These are phyloP conservation scores for Myxozyma geophila DNA, from an alignment of 805 yeast species.

Conservation along the genomic window DNA sequence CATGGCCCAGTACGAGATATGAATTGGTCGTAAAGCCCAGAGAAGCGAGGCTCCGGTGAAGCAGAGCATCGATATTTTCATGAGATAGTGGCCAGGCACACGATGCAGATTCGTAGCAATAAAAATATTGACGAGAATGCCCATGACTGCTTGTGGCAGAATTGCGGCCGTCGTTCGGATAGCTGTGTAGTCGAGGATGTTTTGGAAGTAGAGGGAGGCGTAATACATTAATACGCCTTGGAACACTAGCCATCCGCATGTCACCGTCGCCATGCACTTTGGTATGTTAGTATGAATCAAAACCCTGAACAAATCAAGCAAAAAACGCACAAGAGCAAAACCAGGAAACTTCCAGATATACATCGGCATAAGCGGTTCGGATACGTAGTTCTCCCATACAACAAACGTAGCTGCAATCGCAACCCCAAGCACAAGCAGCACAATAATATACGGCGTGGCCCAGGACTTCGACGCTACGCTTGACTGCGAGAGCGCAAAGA, in stretches of 20 bases:
- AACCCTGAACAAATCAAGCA: background rate
- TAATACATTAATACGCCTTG: slow-evolving; percentile 50
- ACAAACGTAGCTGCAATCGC: slow-evolving; percentile 46
- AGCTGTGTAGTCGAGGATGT: slow-evolving; percentile 46
- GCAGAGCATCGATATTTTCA: slow-evolving; percentile 47
- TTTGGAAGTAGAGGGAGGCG: slow-evolving; percentile 52
- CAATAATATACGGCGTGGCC: slow-evolving; percentile 55
- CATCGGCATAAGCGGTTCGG: slow-evolving; percentile 54
- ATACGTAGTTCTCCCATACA: slow-evolving; percentile 47
- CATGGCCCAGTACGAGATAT: slow-evolving; percentile 51
- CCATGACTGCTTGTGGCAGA: slow-evolving; percentile 52
- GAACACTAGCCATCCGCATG: slow-evolving; percentile 51
- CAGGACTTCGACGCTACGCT: slow-evolving; percentile 50
- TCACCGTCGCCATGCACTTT: slow-evolving; percentile 46
- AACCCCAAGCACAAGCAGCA: slow-evolving; percentile 50
- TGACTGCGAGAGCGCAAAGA: slow-evolving; percentile 53
- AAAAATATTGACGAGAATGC: slow-evolving; percentile 50
- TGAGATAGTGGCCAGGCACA: slow-evolving; percentile 50
- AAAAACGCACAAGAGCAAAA: slow-evolving; percentile 43
- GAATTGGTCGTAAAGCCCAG: slow-evolving; percentile 50
- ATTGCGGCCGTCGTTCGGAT: slow-evolving; percentile 53
- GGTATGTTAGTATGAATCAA: background rate
- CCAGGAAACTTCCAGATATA: slow-evolving; percentile 48
- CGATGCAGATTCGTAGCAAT: slow-evolving; percentile 54
- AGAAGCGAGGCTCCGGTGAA: slow-evolving; percentile 48